Evolutionary conservation across 768 basidiomycete species (phyloP).

Genomic region (Trichaptum fuscoviolaceum): DNA sequence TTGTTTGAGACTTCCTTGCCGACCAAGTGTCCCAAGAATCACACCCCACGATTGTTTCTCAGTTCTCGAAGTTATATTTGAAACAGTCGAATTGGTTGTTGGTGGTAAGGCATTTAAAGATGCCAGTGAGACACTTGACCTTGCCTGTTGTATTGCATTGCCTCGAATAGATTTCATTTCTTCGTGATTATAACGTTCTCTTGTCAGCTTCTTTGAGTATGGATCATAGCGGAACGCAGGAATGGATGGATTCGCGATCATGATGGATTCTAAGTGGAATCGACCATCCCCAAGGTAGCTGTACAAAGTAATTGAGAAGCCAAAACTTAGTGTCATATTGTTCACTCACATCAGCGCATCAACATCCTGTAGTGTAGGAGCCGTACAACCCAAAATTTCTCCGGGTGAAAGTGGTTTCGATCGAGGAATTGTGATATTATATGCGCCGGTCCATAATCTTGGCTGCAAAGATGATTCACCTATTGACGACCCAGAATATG

Average conservation of each 20-base stretch:
- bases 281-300: constrained; percentile 98
- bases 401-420: constrained; percentile 93
- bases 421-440: constrained; percentile 73
- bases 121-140: constrained; percentile 45
- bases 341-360: constrained; percentile 84
- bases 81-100: not conserved
- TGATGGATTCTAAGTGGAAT: constrained; percentile 97
- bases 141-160: constrained; percentile 71
- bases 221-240: constrained; percentile 98
- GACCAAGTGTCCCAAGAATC: constrained; percentile 87
- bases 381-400: constrained; percentile 96
- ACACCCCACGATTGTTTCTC: constrained; percentile 70
- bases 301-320: constrained; percentile 10
- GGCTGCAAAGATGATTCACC: constrained; percentile 9
- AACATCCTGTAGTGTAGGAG: constrained; percentile 70
- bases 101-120: not conserved
- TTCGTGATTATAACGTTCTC: constrained; percentile 83
- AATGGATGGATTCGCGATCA: constrained; percentile 96
- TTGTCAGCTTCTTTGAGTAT: constrained; percentile 93
- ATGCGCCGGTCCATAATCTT: constrained; percentile 53
- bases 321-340: constrained; percentile 1
- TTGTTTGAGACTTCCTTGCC: constrained; percentile 91
- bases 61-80: constrained; percentile 13
- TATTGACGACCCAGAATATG: constrained; percentile 16
- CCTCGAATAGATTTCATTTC: constrained; percentile 79